Evolutionary conservation across 78 protist genomes (phyloP).

Genomic region (Dictyostelium capitatum): DNA sequence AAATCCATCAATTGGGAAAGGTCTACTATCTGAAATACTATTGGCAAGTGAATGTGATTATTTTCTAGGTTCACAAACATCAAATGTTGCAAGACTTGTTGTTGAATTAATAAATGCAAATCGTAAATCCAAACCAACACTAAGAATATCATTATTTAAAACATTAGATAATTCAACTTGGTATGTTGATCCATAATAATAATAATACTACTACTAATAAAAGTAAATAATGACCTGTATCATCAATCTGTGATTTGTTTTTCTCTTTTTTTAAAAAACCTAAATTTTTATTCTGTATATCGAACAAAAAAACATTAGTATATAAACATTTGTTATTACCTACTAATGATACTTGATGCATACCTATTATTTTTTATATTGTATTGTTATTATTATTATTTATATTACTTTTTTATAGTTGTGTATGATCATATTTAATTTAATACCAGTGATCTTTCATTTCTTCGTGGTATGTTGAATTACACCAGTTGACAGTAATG

Average conservation of each 20-base stretch:
- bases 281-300: too few relatives aligned
- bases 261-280: too few relatives aligned
- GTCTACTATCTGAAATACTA: not conserved
- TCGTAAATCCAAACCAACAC: not conserved
- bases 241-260: too few relatives aligned
- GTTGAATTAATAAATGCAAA: constrained; percentile 21
- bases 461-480: constrained; percentile 46
- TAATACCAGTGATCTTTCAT: constrained; percentile 65
- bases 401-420: not conserved
- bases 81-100: constrained; percentile 3
- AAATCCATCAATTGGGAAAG: not conserved
- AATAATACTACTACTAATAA: not conserved
- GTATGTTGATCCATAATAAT: not conserved
- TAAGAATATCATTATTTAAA: not conserved
- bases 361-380: too few relatives aligned
- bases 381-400: not conserved
- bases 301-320: too few relatives aligned
- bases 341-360: too few relatives aligned
- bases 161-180: not conserved
- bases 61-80: constrained; percentile 4
- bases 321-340: too few relatives aligned
- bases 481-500: constrained; percentile 60
- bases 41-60: constrained; percentile 6
- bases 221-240: not conserved
- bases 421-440: not conserved